Conservation (phyloP, 2,329 filamentous ascomycete species). For the Samsoniella hepiali region DNA sequence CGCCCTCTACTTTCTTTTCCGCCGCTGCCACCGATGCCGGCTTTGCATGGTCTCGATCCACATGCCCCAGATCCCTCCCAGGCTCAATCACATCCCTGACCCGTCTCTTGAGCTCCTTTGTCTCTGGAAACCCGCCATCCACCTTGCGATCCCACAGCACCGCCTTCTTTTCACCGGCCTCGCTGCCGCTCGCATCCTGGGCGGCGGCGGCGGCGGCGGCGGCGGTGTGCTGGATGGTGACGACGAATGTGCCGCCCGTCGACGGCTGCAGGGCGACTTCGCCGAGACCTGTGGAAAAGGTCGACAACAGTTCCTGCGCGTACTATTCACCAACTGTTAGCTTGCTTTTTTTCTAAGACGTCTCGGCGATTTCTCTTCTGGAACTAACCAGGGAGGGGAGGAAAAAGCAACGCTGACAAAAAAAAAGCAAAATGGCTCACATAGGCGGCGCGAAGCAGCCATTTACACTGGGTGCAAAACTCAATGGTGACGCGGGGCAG, state of each 20-base stretch:
- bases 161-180: conserved; percentile 32
- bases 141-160: conserved; percentile 83
- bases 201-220: neutral
- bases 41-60: conserved; percentile 53
- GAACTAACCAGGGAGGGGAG: neutral
- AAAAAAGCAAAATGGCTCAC: conserved; percentile 46
- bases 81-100: conserved; percentile 83
- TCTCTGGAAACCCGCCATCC: conserved; percentile 90
- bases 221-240: conserved; percentile 52
- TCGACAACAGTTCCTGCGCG: conserved; percentile 91
- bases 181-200: neutral
- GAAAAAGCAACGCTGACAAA: neutral
- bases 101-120: conserved; percentile 82
- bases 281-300: conserved; percentile 78
- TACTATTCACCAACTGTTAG: conserved; percentile 53
- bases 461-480: conserved; percentile 92
- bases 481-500: conserved; percentile 77
- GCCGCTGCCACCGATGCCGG: neutral
- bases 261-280: conserved; percentile 84
- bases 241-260: conserved; percentile 79
- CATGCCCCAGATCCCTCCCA: conserved; percentile 73
- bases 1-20: neutral
- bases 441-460: conserved; percentile 84
- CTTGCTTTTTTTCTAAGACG: neutral
- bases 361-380: neutral